These are phyloP conservation scores for Podospora pseudoanserina DNA, from an alignment of 495 filamentous ascomycete species.

Conservation along the genomic window DNA sequence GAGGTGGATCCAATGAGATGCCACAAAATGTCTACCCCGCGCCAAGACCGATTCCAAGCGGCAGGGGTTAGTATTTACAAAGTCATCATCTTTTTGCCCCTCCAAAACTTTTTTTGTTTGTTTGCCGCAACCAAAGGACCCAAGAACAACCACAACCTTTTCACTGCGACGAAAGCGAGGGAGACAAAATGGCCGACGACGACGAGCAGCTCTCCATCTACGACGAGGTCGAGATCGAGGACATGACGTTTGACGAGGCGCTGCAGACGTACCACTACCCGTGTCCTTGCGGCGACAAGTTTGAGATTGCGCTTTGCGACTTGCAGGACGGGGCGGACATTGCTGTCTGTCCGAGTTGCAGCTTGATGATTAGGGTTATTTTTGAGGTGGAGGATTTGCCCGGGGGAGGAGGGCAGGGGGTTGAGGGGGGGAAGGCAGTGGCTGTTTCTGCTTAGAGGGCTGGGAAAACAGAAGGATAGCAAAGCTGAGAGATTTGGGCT, in stretches of 20 bases:
- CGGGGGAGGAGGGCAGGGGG: slow-evolving; percentile 22
- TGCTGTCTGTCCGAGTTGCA: slow-evolving; percentile 93
- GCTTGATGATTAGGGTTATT: slow-evolving; percentile 91
- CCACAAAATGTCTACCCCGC: slow-evolving; percentile 14
- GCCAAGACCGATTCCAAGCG: slow-evolving; percentile 1
- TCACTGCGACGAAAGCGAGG: no score
- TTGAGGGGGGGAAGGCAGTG: slow-evolving; percentile 12
- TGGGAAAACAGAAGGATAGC: no score
- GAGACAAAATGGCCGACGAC: slow-evolving; percentile 56
- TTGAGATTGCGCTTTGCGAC: slow-evolving; percentile 85
- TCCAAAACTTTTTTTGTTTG: slow-evolving; percentile 20
- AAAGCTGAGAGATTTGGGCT: no score
- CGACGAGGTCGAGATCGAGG: slow-evolving; percentile 99
- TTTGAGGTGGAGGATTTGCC: slow-evolving; percentile 59
- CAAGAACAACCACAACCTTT: no score
- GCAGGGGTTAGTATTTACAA: not conserved
- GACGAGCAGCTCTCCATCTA: slow-evolving; percentile 71
- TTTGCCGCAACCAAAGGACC: not conserved
- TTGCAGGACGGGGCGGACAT: slow-evolving; percentile 86
- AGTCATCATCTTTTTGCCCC: slow-evolving; percentile 24
- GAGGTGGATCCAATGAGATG: not conserved
- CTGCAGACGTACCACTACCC: slow-evolving; percentile 91
- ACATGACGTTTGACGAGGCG: slow-evolving; percentile 86
- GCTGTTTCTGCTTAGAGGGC: slow-evolving; percentile 22
- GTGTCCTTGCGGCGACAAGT: slow-evolving; percentile 95